Evolutionary conservation across 768 basidiomycete genomes (phyloP).

Genomic region (Coprinopsis cinerea): DNA sequence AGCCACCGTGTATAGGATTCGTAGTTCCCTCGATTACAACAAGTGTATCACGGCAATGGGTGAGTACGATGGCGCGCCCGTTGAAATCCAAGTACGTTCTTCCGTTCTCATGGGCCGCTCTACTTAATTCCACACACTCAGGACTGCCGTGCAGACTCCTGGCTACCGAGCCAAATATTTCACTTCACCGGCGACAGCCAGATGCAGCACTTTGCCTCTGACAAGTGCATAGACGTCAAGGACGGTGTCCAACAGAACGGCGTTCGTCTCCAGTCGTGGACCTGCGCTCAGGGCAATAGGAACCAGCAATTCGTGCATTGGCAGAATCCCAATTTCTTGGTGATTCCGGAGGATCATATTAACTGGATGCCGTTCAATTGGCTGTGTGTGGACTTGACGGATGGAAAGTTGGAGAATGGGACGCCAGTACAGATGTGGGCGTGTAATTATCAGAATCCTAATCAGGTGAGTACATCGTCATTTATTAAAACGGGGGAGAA

Average conservation of each 20-base stretch:
- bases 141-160: slow-evolving; percentile 13
- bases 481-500: too few relatives aligned
- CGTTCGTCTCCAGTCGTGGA: slow-evolving; percentile 20
- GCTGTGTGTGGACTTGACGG: slow-evolving; percentile 15
- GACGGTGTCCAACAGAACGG: slow-evolving; percentile 14
- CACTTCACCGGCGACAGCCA: slow-evolving; percentile 14
- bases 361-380: slow-evolving; percentile 6
- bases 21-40: slow-evolving; percentile 7
- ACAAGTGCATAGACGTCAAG: slow-evolving; percentile 20
- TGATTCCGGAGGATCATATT: slow-evolving; percentile 13
- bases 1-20: slow-evolving; percentile 12
- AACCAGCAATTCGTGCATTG: slow-evolving; percentile 18
- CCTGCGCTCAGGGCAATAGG: slow-evolving; percentile 14
- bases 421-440: slow-evolving; percentile 13
- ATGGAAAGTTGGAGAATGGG: slow-evolving; percentile 10
- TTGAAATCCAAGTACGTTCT: slow-evolving; percentile 17
- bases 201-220: slow-evolving; percentile 14
- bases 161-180: slow-evolving; percentile 18
- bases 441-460: slow-evolving; percentile 12
- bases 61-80: slow-evolving; percentile 21
- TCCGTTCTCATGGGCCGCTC: too few relatives aligned
- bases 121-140: neutral
- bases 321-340: slow-evolving; percentile 4
- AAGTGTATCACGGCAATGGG: slow-evolving; percentile 23
- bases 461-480: slow-evolving; percentile 8